Evolutionary conservation across 169 alveolate species (phyloP), one percentile per base, ranked within the genome.

Genomic region (Amoebophrya sp.): DNA sequence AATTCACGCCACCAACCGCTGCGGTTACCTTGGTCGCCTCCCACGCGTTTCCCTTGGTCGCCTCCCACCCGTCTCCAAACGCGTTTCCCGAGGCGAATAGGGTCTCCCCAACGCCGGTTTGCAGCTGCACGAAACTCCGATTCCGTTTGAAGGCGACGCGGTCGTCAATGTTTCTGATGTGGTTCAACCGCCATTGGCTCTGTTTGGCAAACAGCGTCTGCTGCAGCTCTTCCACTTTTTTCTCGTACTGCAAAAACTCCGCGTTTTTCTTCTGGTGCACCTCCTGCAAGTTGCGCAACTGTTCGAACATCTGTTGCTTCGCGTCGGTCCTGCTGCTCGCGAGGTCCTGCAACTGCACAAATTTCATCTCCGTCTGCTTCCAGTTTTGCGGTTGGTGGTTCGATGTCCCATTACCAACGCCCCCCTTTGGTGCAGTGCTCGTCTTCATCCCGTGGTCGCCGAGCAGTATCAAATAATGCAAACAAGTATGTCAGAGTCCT

Each of bases 281-380:
- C 35, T 66, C 83, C 83, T 66, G 83, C 83, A 66, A 66, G 10
- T 66, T 66, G 39, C 83, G 83, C 29, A 66, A 25, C 83, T 66
- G 83, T 25, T 66, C 83, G 83, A 66, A 66, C 83, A 66, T 66
- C 32, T n/a, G 32, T 0, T 7, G 1, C 35, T 66, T 66, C 35
- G 1, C 83, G 39, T 25, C 32, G 29, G 18, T 2, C 38, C 83
- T 2, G 1, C 1, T 25, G 7, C 32, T 25, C 38, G 83, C 83
- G 54, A 41, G 54, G 23, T 41, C 54, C 54, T 41, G 23, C 23
- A 41, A 12, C 54, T n/a, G n/a, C n/a, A n/a, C n/a, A n/a, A n/a
- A n/a, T n/a, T n/a, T n/a, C n/a, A n/a, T n/a, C n/a, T n/a, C n/a
- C n/a, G n/a, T n/a, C n/a, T n/a, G n/a, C n/a, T n/a, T n/a, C n/a